Evolutionary conservation across 75 land plant genomes (phyloP).

Genomic region (Pinus tabuliformis): DNA sequence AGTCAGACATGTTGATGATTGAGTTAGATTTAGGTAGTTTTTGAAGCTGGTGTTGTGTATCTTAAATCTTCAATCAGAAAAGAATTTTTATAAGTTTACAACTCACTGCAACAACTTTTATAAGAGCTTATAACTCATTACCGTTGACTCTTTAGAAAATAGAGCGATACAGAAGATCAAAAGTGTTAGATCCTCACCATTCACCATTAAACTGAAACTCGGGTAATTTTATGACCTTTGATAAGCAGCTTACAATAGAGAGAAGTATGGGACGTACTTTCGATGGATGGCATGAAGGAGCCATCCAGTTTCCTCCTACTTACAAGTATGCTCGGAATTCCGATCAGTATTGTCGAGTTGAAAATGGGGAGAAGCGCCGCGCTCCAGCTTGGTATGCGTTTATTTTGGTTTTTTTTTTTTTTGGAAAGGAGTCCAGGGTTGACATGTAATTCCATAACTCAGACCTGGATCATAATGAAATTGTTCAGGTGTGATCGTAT

Average conservation of each 20-base stretch:
- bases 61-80: not conserved
- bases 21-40: too few relatives aligned
- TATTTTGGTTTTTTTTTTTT: too few relatives aligned
- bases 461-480: not conserved
- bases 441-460: too few relatives aligned
- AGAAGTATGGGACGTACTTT: constrained; percentile 47
- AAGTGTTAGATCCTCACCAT: not conserved
- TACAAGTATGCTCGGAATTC: constrained; percentile 66
- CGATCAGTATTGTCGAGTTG: constrained; percentile 39
- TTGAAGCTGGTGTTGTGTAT: too few relatives aligned
- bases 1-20: too few relatives aligned
- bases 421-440: too few relatives aligned
- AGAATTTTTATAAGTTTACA: too few relatives aligned
- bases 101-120: too few relatives aligned
- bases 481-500: constrained; percentile 49
- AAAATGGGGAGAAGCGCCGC: constrained; percentile 50
- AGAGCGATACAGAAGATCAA: too few relatives aligned
- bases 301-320: constrained; percentile 68
- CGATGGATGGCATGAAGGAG: constrained; percentile 80
- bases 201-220: not conserved
- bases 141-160: too few relatives aligned
- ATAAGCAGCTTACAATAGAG: constrained; percentile 53
- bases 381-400: constrained; percentile 73
- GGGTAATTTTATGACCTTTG: not conserved
- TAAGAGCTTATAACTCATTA: too few relatives aligned